Conservation (phyloP, 352 stramenopile genomes). For the Pythium phragmiticola region DNA sequence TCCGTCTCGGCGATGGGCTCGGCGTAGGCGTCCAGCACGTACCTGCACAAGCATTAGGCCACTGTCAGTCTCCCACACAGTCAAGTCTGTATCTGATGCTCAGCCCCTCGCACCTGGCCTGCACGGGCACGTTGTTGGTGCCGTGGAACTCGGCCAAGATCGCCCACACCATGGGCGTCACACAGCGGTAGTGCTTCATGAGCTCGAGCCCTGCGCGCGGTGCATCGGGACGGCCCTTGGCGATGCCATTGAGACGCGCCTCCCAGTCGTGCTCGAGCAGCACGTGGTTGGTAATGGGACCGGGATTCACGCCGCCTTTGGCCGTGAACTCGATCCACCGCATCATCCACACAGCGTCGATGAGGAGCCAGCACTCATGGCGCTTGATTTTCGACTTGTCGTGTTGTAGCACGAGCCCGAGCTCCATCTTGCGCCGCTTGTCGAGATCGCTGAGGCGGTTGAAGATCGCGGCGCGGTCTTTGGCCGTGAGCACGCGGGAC, state of each 20-base stretch:
- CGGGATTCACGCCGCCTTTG: slow-evolving; percentile 47
- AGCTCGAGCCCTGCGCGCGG: slow-evolving; percentile 42
- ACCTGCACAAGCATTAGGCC: slow-evolving; percentile 21
- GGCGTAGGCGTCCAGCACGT: slow-evolving; percentile 48
- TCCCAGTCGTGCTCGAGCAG: slow-evolving; percentile 48
- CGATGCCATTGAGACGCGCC: slow-evolving; percentile 26
- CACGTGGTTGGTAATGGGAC: slow-evolving; percentile 62
- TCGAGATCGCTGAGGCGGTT: slow-evolving; percentile 37
- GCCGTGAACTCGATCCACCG: slow-evolving; percentile 60
- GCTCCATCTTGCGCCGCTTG: slow-evolving; percentile 64
- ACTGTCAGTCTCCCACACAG: too few species aligned
- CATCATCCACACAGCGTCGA: slow-evolving; percentile 67
- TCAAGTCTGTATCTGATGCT: too few species aligned
- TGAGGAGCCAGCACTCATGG: slow-evolving; percentile 73
- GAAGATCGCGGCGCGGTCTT: slow-evolving; percentile 16
- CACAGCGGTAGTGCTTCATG: slow-evolving; percentile 61
- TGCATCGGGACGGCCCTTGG: slow-evolving; percentile 42
- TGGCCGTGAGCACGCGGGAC: slow-evolving; percentile 1
- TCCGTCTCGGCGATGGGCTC: slow-evolving; percentile 40
- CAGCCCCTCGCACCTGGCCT: slow-evolving; percentile 12
- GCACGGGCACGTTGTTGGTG: slow-evolving; percentile 42
- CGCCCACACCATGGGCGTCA: slow-evolving; percentile 77
- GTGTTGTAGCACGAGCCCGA: slow-evolving; percentile 60
- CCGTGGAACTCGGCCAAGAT: slow-evolving; percentile 66
- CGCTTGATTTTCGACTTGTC: slow-evolving; percentile 53